phyloP scores from a whole-genome alignment of 768 basidiomycete species.

The Albatrellus ellisii region DNA sequence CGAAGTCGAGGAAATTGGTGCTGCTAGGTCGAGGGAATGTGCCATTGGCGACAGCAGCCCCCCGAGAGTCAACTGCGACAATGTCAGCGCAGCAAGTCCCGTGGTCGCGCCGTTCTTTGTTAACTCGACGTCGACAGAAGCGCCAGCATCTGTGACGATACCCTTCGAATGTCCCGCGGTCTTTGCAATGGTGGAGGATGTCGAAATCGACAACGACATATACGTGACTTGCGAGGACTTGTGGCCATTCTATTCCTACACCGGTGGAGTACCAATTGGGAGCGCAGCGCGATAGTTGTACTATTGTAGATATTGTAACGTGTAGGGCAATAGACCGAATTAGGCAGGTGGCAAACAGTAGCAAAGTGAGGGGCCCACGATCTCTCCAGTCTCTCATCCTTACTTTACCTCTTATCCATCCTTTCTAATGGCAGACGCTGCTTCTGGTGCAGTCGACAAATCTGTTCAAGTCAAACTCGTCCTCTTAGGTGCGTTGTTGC shows the following conservation, averaged over 20 bases:
- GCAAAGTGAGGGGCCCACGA: not conserved
- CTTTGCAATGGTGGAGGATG: constrained; percentile 18
- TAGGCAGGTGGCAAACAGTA: not conserved
- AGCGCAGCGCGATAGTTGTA: not conserved
- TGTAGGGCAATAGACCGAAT: too few relatives aligned
- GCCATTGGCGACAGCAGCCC: too few relatives aligned
- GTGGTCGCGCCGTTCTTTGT: not conserved
- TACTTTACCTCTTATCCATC: not conserved
- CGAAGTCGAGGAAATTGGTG: too few relatives aligned
- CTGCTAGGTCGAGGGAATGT: too few relatives aligned
- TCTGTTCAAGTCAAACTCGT: constrained; percentile 98
- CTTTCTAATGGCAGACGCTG: constrained; percentile 52
- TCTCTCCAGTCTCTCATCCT: not conserved
- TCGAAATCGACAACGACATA: constrained; percentile 30
- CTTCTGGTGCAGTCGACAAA: constrained; percentile 61
- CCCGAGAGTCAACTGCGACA: too few relatives aligned
- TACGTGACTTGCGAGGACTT: constrained; percentile 32
- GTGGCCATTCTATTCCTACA: constrained; percentile 21
- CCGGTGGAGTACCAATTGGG: not conserved
- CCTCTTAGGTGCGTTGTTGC: constrained; percentile 57
- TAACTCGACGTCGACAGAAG: not conserved
- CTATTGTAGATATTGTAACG: not conserved
- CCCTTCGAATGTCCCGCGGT: constrained; percentile 27
- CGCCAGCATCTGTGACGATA: constrained; percentile 4
- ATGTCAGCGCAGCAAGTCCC: too few relatives aligned